Base-by-base conservation (phyloP, 208 protist species). In the Trypanosoma brucei region DNA sequence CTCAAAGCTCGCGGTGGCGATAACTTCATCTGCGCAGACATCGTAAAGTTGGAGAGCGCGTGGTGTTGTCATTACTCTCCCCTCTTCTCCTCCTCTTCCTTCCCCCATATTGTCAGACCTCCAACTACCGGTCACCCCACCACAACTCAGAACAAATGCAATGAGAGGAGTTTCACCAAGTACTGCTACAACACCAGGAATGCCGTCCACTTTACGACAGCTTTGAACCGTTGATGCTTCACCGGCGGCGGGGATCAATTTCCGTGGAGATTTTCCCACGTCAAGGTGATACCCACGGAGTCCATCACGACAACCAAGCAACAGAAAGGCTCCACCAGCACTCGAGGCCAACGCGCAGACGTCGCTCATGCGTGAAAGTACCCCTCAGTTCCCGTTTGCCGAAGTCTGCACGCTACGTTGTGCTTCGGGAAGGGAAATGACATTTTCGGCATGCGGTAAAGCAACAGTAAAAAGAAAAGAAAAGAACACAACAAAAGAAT, bases 1-100 rank as follows among this genome's bases (percentile, higher is more conserved):
- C 44, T 80, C 65, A 59, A 89, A 89, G 71, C 85, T 75, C 48
- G 89, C 62, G 33, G 84, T 79, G 3, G 78, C 78, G 31, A 92
- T 55, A 44, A 60, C 65, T 11, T 67, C 36, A 7, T 63, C 60
- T 11, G 50, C 72, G 13, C 49, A 62, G 13, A 64, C 65, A 56
- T 92, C 83, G 55, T 86, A 87, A 4, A 92, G 63, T 55, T 72
- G 39, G 31, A 73, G 49, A 46, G 67, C 68, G 54, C 68, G 59
- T 1, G 62, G 53, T 22, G 64, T 75, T 5, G n/a, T 44, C 35
- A 8, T n/a, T 7, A 6, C 31, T 35, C 50, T 59, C 40, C 54
- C 45, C 0, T 9, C 8, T 58, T 5, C 5, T 46, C 40, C n/a
- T 36, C 51, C 42, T 11, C 36, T 64, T 39, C 48, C 40, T 39